Base-by-base conservation (phyloP, 257 asterid species). In the Petrea volubilis region DNA sequence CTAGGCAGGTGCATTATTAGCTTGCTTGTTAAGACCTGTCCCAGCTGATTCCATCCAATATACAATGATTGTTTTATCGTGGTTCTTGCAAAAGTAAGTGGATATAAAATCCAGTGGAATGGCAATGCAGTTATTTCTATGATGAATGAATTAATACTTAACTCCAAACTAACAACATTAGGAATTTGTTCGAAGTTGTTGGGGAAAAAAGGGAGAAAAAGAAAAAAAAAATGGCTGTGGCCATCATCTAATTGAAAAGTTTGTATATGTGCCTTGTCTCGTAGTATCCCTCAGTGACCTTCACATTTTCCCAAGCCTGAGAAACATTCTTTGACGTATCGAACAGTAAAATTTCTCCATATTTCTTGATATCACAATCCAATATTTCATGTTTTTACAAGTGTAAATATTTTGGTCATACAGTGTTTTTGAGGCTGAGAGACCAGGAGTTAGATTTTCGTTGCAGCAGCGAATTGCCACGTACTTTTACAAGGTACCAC, bases 361-460 rank as follows among this genome's bases (percentile, higher is more conserved):
- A 5, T 40, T 60, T 21, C 25, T 25, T 60, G 67, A 68, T 70
- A 40, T 57, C 58, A 40, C 25, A 17, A 14, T 59, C 17, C 43
- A 24, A 40, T 64, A 34, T 53, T 10, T 44, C 63, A 9, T 60
- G 36, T 53, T 44, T 36, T 53, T 47, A 68, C 25, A 49, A 71
- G 49, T 61, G 51, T 60, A 27, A 31, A 34, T 70, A 7, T 55
- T 62, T 50, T 84, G 79, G 17, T 70, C 72, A 17, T 52, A 14
- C 80, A 95, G 98, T 78, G 96, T 92, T 68, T 90, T 95, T 57
- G 97, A 95, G 82, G 97, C 96, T 70, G 95, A 88, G 84, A 86
- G 96, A 75, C 97, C 96, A 13, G 99, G 99, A 74, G 64, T 82
- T 81, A 80, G 80, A 79, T 95, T 90, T 78, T 85, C 98, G 21